phyloP scores from a whole-genome alignment of 2,329 filamentous ascomycete species.

The Tolypocladium inflatum region DNA sequence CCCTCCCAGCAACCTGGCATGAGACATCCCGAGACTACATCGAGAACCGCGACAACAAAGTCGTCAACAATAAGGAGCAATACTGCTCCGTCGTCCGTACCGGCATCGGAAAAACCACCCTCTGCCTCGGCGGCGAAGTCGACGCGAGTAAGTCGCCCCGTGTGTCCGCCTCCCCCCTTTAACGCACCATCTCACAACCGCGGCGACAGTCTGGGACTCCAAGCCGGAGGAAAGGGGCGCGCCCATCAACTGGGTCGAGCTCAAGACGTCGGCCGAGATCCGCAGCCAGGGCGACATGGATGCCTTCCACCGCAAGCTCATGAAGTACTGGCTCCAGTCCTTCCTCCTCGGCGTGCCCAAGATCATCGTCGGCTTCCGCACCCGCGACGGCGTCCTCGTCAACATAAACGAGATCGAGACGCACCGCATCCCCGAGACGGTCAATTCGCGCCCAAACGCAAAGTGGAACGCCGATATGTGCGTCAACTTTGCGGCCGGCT shows the following conservation, averaged over 20 bases:
- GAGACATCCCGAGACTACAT: constrained; percentile 67
- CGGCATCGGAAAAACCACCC: constrained; percentile 63
- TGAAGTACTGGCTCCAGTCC: constrained; percentile 95
- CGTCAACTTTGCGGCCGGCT: constrained; percentile 76
- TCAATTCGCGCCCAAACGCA: constrained; percentile 53
- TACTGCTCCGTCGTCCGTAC: constrained; percentile 94
- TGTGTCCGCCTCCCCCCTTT: background rate
- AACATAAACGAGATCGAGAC: constrained; percentile 74
- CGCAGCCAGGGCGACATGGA: constrained; percentile 56
- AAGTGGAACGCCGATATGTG: constrained; percentile 90
- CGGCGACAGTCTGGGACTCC: constrained; percentile 62
- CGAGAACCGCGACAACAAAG: constrained; percentile 58
- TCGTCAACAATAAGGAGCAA: constrained; percentile 84
- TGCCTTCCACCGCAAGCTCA: constrained; percentile 79
- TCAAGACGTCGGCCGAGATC: constrained; percentile 80
- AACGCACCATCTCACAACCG: background rate
- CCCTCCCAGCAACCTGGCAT: constrained; percentile 66
- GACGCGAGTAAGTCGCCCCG: constrained; percentile 55
- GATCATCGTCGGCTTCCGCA: constrained; percentile 84
- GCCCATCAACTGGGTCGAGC: constrained; percentile 86
- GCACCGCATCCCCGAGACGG: constrained; percentile 64
- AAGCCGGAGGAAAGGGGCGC: constrained; percentile 57
- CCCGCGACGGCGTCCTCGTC: constrained; percentile 58
- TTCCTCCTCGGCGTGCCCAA: constrained; percentile 89
- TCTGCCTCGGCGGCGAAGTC: constrained; percentile 88